These are phyloP conservation scores for Fusarium chlamydosporum DNA, from an alignment of 2,329 filamentous ascomycete genomes.

Conservation along the genomic window DNA sequence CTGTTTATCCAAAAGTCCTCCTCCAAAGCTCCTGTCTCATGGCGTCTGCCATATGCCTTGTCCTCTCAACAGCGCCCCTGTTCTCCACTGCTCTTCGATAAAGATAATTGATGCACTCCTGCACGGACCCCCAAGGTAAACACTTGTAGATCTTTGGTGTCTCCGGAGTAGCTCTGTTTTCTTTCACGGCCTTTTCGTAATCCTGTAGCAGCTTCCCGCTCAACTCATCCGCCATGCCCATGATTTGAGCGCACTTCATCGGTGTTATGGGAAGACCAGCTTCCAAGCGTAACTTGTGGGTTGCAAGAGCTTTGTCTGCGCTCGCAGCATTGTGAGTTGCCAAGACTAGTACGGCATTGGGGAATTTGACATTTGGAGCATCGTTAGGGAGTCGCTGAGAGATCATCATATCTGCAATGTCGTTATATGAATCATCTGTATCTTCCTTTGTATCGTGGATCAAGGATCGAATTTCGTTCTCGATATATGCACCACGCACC, in stretches of 20 bases:
- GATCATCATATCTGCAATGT: slow-evolving; percentile 62
- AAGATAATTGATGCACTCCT: slow-evolving; percentile 58
- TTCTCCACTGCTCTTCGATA: slow-evolving; percentile 59
- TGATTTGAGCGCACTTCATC: slow-evolving; percentile 67
- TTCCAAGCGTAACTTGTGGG: slow-evolving; percentile 59
- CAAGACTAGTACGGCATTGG: slow-evolving; percentile 63
- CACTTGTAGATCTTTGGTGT: slow-evolving; percentile 56
- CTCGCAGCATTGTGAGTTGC: slow-evolving; percentile 66
- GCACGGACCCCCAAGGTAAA: slow-evolving; percentile 57
- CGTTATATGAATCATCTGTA: slow-evolving; percentile 67
- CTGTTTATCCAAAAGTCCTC: slow-evolving; percentile 41
- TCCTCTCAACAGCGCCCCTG: slow-evolving; percentile 55
- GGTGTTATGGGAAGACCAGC: slow-evolving; percentile 50
- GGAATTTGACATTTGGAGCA: slow-evolving; percentile 53
- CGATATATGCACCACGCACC: slow-evolving; percentile 69
- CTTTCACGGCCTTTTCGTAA: slow-evolving; percentile 40
- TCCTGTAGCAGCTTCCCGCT: slow-evolving; percentile 63
- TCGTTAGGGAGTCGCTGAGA: slow-evolving; percentile 50
- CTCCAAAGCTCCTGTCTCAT: slow-evolving; percentile 52
- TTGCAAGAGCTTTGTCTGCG: slow-evolving; percentile 59
- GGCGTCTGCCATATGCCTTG: slow-evolving; percentile 50
- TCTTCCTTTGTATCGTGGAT: slow-evolving; percentile 67
- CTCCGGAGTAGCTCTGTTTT: slow-evolving; percentile 24
- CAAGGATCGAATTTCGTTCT: slow-evolving; percentile 62
- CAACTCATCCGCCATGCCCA: slow-evolving; percentile 71